A percentile compares a stretch with the other conserved stretches of the same genome.
These are phyloP conservation scores for Tetrahymena elliotti DNA, from an alignment of 73 alveolate genomes.

Conservation along the genomic window DNA sequence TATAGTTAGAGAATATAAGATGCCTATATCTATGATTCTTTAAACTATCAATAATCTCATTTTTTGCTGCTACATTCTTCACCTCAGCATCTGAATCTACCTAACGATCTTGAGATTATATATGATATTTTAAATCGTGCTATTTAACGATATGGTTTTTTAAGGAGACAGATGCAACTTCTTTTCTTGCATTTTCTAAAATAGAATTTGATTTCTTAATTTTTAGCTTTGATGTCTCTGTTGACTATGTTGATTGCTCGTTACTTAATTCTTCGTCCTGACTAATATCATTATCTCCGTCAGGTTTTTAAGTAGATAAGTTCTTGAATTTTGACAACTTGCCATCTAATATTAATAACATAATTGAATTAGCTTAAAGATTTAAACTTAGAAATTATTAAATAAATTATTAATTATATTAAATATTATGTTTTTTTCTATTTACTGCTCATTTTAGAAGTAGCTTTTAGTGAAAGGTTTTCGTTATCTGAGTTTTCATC, in stretches of 20 bases:
- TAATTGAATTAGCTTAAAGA: not conserved
- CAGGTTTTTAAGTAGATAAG: not conserved
- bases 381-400: not conserved
- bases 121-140: not conserved
- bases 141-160: not conserved
- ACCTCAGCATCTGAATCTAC: constrained; percentile 4
- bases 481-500: not conserved
- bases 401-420: not conserved
- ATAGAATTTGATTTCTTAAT: not conserved
- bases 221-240: not conserved
- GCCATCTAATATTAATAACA: not conserved
- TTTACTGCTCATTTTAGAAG: not conserved
- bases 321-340: not conserved
- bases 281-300: not conserved
- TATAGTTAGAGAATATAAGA: constrained; percentile 8
- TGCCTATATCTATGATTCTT: constrained; percentile 14
- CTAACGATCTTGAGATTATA: not conserved
- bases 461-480: not conserved
- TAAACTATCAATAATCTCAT: constrained; percentile 7
- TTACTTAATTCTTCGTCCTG: not conserved
- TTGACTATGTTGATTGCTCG: not conserved
- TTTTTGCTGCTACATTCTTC: not conserved
- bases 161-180: not conserved
- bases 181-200: not conserved
- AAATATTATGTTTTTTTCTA: not conserved